Percentiles rank a stretch among this genome's conserved stretches.
These are phyloP conservation scores for Fusarium lateritium DNA, from an alignment of 2,329 filamentous ascomycete species.

Conservation along the genomic window DNA sequence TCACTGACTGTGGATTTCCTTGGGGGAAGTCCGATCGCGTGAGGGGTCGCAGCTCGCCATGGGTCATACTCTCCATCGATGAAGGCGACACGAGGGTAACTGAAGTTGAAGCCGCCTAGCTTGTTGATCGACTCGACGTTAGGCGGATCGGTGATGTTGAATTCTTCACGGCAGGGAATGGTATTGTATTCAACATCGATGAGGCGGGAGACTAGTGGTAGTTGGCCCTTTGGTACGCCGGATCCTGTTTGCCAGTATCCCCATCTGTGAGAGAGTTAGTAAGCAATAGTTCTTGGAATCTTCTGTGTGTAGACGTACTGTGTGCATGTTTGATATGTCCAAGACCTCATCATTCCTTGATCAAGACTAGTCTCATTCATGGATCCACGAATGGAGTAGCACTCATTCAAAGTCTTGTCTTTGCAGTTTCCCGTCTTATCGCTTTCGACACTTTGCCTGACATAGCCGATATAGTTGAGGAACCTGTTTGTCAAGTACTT, in stretches of 20 bases:
- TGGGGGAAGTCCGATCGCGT: conserved; percentile 72
- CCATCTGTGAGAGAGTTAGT: conserved; percentile 67
- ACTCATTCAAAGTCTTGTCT: conserved; percentile 48
- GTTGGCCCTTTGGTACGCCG: conserved; percentile 73
- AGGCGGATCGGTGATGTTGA: conserved; percentile 76
- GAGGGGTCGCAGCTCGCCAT: conserved; percentile 81
- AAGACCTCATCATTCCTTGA: conserved; percentile 55
- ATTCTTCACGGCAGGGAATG: conserved; percentile 75
- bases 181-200: conserved; percentile 75
- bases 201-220: conserved; percentile 80
- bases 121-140: conserved; percentile 79
- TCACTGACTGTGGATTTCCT: conserved; percentile 73
- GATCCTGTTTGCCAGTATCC: conserved; percentile 84
- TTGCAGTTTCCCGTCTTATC: conserved; percentile 45
- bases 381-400: conserved; percentile 50
- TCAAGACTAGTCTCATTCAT: conserved; percentile 43
- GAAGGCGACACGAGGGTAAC: conserved; percentile 80
- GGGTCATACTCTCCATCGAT: conserved; percentile 85
- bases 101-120: conserved; percentile 80
- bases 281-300: not conserved
- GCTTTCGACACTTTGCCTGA: conserved; percentile 53
- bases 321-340: conserved; percentile 70
- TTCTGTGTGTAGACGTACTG: conserved; percentile 56
- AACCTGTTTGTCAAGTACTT: conserved; percentile 59
- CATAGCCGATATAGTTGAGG: conserved; percentile 67